Conservation (phyloP, 129 eudicot species). For the Centella asiatica region DNA sequence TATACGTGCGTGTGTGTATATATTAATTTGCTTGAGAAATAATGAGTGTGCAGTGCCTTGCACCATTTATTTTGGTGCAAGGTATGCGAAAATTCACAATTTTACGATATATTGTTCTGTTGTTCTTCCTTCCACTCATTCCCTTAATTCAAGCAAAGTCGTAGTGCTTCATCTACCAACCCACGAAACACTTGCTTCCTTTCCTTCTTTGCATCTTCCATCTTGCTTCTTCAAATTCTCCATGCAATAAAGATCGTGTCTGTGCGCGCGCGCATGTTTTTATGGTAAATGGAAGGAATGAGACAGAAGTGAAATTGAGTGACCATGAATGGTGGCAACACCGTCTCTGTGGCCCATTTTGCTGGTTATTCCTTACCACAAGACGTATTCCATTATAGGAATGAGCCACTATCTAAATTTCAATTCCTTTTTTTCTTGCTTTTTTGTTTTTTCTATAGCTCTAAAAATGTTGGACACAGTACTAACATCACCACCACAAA, state of each 20-base stretch:
- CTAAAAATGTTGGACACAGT: constrained; percentile 12
- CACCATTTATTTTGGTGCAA: too few relatives aligned
- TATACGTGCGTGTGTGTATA: too few relatives aligned
- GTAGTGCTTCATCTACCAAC: too few relatives aligned
- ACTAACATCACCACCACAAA: constrained; percentile 15
- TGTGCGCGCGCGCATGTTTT: neutral
- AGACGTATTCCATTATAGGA: constrained; percentile 9
- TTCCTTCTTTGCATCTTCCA: too few relatives aligned
- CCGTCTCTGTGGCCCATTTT: constrained; percentile 10
- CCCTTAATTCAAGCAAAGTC: neutral
- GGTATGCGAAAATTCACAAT: too few relatives aligned
- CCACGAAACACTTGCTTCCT: too few relatives aligned
- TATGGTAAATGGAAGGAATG: neutral
- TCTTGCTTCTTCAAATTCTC: neutral
- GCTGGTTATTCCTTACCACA: neutral
- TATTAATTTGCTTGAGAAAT: too few relatives aligned
- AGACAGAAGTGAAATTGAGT: constrained; percentile 4
- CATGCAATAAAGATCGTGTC: neutral
- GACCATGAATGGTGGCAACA: constrained; percentile 19
- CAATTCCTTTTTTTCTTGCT: neutral
- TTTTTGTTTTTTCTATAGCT: neutral
- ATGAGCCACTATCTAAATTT: constrained; percentile 16
- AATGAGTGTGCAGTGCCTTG: too few relatives aligned
- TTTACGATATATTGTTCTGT: too few relatives aligned
- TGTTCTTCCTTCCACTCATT: neutral